These are phyloP conservation scores for Colletotrichum magnum DNA, from an alignment of 2,329 filamentous ascomycete genomes.

Conservation along the genomic window DNA sequence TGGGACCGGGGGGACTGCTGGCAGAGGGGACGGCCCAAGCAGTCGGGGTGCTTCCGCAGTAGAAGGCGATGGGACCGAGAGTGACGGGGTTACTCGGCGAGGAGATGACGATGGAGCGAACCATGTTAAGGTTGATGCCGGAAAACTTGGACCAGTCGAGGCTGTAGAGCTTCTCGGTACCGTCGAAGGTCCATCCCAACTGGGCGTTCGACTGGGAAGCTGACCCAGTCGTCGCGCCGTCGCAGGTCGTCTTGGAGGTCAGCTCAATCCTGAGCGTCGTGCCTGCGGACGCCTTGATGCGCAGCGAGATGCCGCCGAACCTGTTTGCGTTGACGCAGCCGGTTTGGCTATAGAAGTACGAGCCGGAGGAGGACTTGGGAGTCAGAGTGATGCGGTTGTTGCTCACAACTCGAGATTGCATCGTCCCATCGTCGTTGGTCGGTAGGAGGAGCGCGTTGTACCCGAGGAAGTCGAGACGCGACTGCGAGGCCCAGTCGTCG, in stretches of 20 bases:
- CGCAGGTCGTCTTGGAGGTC: conserved; percentile 62
- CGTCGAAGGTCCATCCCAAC: conserved; percentile 73
- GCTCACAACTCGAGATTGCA: conserved; percentile 68
- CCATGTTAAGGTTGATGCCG: conserved; percentile 64
- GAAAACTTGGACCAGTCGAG: conserved; percentile 68
- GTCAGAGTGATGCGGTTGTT: conserved; percentile 67
- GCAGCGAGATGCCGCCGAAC: conserved; percentile 70
- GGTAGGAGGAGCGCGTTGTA: conserved; percentile 72
- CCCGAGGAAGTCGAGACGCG: conserved; percentile 71
- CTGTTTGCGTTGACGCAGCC: conserved; percentile 66
- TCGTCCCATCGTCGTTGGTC: conserved; percentile 69
- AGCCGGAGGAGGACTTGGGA: conserved; percentile 57
- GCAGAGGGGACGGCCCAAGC: conserved; percentile 64
- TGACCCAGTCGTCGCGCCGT: conserved; percentile 52
- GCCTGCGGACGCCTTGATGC: conserved; percentile 66
- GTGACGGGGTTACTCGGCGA: conserved; percentile 61
- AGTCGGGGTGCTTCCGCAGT: conserved; percentile 65
- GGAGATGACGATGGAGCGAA: conserved; percentile 66
- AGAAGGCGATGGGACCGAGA: conserved; percentile 70
- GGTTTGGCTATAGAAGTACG: conserved; percentile 72
- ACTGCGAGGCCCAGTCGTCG: conserved; percentile 75
- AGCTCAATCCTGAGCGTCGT: conserved; percentile 67
- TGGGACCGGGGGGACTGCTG: conserved; percentile 56
- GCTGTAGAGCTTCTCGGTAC: conserved; percentile 71
- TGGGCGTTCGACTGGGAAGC: conserved; percentile 59